A percentile compares a stretch with the other conserved stretches of the same genome.
phyloP scores from a whole-genome alignment of 2,329 filamentous ascomycete species.

The Lasiodiplodia gonubiensis region DNA sequence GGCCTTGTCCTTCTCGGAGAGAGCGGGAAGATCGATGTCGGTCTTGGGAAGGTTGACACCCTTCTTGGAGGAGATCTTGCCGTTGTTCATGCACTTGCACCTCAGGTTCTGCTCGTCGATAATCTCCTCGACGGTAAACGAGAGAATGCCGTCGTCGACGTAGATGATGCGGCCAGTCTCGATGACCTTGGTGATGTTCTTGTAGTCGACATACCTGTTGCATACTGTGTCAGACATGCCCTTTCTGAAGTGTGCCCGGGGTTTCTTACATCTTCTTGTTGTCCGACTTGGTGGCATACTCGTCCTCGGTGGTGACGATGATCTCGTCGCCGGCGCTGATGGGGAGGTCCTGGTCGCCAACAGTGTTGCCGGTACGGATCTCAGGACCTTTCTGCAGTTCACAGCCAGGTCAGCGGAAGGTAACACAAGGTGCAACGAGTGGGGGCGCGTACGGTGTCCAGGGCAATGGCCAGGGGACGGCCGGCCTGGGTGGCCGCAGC shows the following conservation, averaged over 20 bases:
- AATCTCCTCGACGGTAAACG: slow-evolving; percentile 89
- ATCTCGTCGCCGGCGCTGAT: slow-evolving; percentile 82
- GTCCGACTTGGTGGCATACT: slow-evolving; percentile 83
- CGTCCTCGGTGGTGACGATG: slow-evolving; percentile 96
- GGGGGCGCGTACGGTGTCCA: slow-evolving; percentile 67
- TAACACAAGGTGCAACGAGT: not conserved
- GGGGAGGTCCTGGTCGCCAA: slow-evolving; percentile 74
- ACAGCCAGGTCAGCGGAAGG: not conserved
- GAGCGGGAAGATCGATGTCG: slow-evolving; percentile 94
- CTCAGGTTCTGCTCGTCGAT: slow-evolving; percentile 88
- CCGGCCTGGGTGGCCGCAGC: slow-evolving; percentile 80
- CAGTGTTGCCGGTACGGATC: slow-evolving; percentile 82
- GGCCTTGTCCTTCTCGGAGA: slow-evolving; percentile 97
- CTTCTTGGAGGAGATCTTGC: slow-evolving; percentile 98
- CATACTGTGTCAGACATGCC: not conserved
- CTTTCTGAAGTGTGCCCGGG: not conserved
- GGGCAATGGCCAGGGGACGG: slow-evolving; percentile 92
- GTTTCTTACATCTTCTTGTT: slow-evolving; percentile 85
- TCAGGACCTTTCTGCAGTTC: slow-evolving; percentile 74
- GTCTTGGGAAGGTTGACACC: slow-evolving; percentile 99
- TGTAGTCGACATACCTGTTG: slow-evolving; percentile 92
- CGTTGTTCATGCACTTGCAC: slow-evolving; percentile 91
- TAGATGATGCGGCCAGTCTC: slow-evolving; percentile 90
- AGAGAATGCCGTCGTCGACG: slow-evolving; percentile 97
- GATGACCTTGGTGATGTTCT: slow-evolving; percentile 99